Evolutionary conservation across 2,329 filamentous ascomycete genomes (phyloP).

Genomic region (Zasmidium angulare): DNA sequence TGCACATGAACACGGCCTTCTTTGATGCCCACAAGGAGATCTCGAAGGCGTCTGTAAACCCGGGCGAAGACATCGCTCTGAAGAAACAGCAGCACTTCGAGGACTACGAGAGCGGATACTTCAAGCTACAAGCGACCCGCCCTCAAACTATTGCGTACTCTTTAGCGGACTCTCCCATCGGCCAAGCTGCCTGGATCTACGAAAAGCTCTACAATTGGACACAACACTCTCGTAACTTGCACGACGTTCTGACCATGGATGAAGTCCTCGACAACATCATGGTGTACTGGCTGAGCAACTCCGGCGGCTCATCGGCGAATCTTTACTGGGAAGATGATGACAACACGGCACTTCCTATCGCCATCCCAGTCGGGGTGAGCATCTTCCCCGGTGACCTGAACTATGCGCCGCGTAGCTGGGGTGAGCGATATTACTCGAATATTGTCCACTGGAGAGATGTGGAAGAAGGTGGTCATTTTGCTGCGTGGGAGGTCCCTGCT

Average conservation of each 20-base stretch:
- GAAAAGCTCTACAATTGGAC: conserved; percentile 23
- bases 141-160: conserved; percentile 18
- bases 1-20: conserved; percentile 1
- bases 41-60: not conserved
- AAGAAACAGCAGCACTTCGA: not conserved
- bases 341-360: conserved; percentile 24
- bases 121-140: conserved; percentile 12
- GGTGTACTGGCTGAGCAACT: conserved; percentile 31
- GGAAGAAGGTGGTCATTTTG: conserved; percentile 19
- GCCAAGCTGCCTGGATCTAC: conserved; percentile 25
- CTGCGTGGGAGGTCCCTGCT: conserved; percentile 16
- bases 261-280: conserved; percentile 31
- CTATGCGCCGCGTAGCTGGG: conserved; percentile 19
- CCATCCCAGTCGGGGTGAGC: conserved; percentile 27
- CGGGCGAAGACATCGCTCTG: not conserved
- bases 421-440: conserved; percentile 17
- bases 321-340: conserved; percentile 29
- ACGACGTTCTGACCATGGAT: conserved; percentile 28
- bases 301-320: conserved; percentile 27
- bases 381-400: conserved; percentile 16
- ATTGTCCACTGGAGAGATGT: conserved; percentile 16
- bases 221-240: conserved; percentile 18
- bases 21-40: conserved; percentile 1
- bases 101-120: conserved; percentile 2
- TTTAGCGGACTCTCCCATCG: conserved; percentile 24